phyloP scores from a whole-genome alignment of 164 flowering plant genomes.

The Berberis vulgaris region DNA sequence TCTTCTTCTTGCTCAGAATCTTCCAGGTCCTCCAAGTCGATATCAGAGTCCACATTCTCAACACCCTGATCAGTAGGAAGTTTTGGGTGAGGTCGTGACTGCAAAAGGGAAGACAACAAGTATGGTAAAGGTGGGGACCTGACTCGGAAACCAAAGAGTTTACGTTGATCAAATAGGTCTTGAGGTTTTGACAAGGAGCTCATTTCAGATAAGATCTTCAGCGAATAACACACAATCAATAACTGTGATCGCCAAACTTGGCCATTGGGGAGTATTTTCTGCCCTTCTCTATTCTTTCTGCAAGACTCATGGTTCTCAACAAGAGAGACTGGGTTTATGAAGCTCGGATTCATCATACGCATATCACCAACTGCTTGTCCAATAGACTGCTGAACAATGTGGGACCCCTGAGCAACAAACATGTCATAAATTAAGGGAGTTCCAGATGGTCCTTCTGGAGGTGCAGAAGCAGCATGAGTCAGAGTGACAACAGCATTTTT shows the following conservation, averaged over 20 bases:
- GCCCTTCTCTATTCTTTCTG: slow-evolving; percentile 78
- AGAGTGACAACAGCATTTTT: slow-evolving; percentile 69
- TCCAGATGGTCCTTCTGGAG: slow-evolving; percentile 94
- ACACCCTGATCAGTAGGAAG: slow-evolving; percentile 66
- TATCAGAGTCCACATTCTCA: slow-evolving; percentile 74
- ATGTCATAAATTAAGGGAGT: slow-evolving; percentile 75
- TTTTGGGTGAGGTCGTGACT: slow-evolving; percentile 84
- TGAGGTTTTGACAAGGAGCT: slow-evolving; percentile 67
- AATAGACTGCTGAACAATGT: slow-evolving; percentile 74
- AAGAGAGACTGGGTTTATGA: slow-evolving; percentile 85
- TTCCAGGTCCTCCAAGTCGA: slow-evolving; percentile 67
- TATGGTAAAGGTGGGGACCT: slow-evolving; percentile 88
- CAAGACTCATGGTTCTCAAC: slow-evolving; percentile 93
- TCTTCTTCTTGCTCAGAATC: slow-evolving; percentile 71
- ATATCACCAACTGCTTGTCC: slow-evolving; percentile 89
- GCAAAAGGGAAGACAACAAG: slow-evolving; percentile 76
- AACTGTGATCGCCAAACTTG: slow-evolving; percentile 80
- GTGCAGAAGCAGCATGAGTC: slow-evolving; percentile 91
- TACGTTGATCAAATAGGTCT: slow-evolving; percentile 59
- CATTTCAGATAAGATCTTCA: slow-evolving; percentile 81
- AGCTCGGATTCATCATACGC: slow-evolving; percentile 64
- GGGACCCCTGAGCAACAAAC: slow-evolving; percentile 82
- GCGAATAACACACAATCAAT: slow-evolving; percentile 66
- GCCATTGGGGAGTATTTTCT: slow-evolving; percentile 87
- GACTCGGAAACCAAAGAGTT: slow-evolving; percentile 79